Evolutionary conservation across 805 yeast genomes (phyloP), one percentile per base, ranked within the genome.

Genomic region (Wickerhamiella bombiphila): DNA sequence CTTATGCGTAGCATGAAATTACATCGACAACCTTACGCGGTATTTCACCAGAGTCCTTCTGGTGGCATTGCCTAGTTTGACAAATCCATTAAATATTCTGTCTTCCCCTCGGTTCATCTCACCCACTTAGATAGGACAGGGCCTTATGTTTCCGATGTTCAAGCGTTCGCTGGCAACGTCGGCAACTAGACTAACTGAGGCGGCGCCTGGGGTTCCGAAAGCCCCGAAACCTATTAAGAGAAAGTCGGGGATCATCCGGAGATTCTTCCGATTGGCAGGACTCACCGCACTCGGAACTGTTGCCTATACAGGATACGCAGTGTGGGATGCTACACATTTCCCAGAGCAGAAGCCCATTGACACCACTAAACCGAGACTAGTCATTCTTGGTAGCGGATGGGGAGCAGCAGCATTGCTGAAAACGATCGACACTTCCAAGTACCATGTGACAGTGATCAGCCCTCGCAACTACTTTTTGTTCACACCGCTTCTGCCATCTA

Each of bases 311-410:
- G 74, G 76, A 9, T 82, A 73, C 58, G 64, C 70, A 21, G 46
- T 64, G 43, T 60, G 58, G 48, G 50, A 49, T 11, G 52, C 50
- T 17, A 48, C 61, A 31, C 52, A 54, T 37, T 64, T 67, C n/a
- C 52, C 50, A 11, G 54, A 51, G 32, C 64, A 63, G 42, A 51
- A 55, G 37, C 58, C 59, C 16, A 58, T 60, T 14, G 82, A 80
- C 40, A 70, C 71, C 41, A 60, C 66, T 54, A 76, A 73, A 66
- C 78, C 77, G 25, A 66, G 66, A 42, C 57, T 76, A 37, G 80
- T 76, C 3, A 62, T 76, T 24, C 59, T 76, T 25, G 82, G 82
- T 14, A 67, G 76, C 28, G 82, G 82, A 33, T 76, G 82, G 82
- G 82, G 79, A 2, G 67, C 79, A 6, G 79, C 72, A 21, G 72